Evolutionary conservation across 805 yeast genomes (phyloP), one percentile per base, ranked within the genome.

Genomic region (Diddensiella caesifluorescens): DNA sequence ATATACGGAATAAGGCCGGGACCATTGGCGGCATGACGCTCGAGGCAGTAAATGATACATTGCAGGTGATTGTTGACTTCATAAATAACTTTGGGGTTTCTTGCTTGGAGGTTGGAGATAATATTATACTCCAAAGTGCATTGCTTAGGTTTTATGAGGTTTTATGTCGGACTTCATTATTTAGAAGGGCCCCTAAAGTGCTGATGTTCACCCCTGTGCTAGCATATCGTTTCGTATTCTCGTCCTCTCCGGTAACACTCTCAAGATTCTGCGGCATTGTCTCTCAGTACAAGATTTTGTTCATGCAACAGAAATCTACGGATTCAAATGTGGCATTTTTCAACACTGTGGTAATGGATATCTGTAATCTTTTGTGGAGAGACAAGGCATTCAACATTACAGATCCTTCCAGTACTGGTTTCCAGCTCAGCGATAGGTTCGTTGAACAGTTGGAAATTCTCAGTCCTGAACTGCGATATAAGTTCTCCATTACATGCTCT

Each of bases 71-170:
- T 4, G 38, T 37, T n/a, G 36, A n/a, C 19, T 48, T 48, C 40
- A 42, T 45, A 5, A 41, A 42, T 21, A 36, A 39, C 13, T 27
- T 34, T 34, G 51, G 47, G 4, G 31, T 45, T 15, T 22, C 22
- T 10, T 20, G 30, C n/a, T 28, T 47, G 19, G 45, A 42, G 22
- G 18, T 33, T 10, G 25, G 26, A 22, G 39, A 45, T 26, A 37
- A 42, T 22, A 26, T 32, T 15, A 18, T 13, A 4, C 22, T 38
- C 22, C 48, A 45, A 31, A 35, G 38, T 16, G 34, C 29, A 2
- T 18, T 41, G 18, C 16, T 46, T 29, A 22, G n/a, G 7, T 42
- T 39, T 19, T 42, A 42, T 28, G 46, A 42, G 21, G 25, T 32
- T 5, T 5, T 38, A 12, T 9, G 34, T 21, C 20, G 34, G 12